Evolutionary conservation across 352 stramenopile species (phyloP), one percentile per base, ranked within the genome.

Genomic region (Globisporangium carolinianum): DNA sequence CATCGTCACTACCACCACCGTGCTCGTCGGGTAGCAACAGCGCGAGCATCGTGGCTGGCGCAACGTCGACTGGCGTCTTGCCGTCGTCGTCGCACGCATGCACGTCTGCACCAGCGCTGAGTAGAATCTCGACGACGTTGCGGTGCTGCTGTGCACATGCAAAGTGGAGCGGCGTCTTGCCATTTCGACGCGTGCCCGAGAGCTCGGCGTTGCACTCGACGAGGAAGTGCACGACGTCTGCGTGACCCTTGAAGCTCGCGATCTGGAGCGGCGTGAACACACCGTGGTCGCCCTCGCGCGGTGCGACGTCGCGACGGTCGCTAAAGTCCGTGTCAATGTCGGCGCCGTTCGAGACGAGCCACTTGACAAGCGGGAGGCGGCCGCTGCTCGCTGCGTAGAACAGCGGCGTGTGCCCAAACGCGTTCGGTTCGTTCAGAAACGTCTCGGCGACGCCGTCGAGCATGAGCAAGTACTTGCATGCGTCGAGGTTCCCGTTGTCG

Each of bases 261-360:
- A 89, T 89, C 60, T 94, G 81, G 35, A 94, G 57, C 11, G 83
- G 81, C 18, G 83, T 90, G 62, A 91, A 94, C 32, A 88, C 87
- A 0, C 75, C 76, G 3, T 79, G 61, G 56, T 93, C 80, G 14
- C 65, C 79, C 11, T 87, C 71, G 35, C 77, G 71, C 8, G 79
- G 73, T 1, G 53, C 57, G 7, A 89, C 62, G 39, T 83, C 72
- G 2, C 63, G 58, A 6, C 70, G 74, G 52, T 86, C 74, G 48
- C 77, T 91, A 58, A 89, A 91, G 63, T 94, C 83, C 10, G 69
- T 86, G 58, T 94, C 83, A 37, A 94, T 90, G 51, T 93, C 83
- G 0, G 83, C 79, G 37, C 83, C 81, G 37, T 91, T 91, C 3
- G 83, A 94, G 51, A 94, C 75, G 48, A 94, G 64, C 83, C 83